These are phyloP conservation scores for Beta macrorhiza DNA, from an alignment of 179 eudicot genomes.

Conservation along the genomic window DNA sequence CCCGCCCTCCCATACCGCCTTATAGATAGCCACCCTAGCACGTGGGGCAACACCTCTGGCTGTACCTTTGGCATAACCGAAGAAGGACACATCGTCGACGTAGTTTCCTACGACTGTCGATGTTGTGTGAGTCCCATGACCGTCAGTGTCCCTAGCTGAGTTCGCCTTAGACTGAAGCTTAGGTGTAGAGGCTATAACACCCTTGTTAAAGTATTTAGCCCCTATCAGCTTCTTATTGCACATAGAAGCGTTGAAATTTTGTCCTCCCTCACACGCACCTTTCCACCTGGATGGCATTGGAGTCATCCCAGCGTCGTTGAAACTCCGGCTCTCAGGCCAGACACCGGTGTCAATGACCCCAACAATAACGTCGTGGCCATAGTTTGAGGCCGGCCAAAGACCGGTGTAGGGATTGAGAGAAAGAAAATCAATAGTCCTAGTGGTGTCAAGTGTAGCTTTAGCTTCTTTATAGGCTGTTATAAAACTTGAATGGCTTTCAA, in stretches of 20 bases:
- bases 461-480: slow-evolving; percentile 52
- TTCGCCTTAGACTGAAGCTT: slow-evolving; percentile 4
- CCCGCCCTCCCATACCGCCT: slow-evolving; percentile 34
- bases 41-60: slow-evolving; percentile 44
- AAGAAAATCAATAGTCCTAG: slow-evolving; percentile 61
- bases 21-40: slow-evolving; percentile 42
- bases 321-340: slow-evolving; percentile 49
- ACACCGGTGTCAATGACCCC: slow-evolving; percentile 83
- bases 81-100: slow-evolving; percentile 33
- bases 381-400: slow-evolving; percentile 56
- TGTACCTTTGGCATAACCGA: slow-evolving; percentile 42
- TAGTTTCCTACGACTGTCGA: slow-evolving; percentile 36
- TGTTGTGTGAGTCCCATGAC: slow-evolving; percentile 41
- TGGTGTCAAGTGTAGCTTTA: slow-evolving; percentile 48
- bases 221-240: slow-evolving; percentile 38
- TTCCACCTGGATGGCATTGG: slow-evolving; percentile 33
- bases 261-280: slow-evolving; percentile 34
- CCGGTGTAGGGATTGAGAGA: slow-evolving; percentile 41
- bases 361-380: slow-evolving; percentile 59
- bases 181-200: slow-evolving; percentile 29
- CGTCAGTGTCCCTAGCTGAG: slow-evolving; percentile 36
- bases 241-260: slow-evolving; percentile 27
- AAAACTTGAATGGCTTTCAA: slow-evolving; percentile 42
- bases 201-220: slow-evolving; percentile 37
- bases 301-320: slow-evolving; percentile 32